Percentiles rank a stretch among this genome's conserved stretches.
Conservation (phyloP, 164 flowering plant genomes). For the Chloranthus sessilifolius region DNA sequence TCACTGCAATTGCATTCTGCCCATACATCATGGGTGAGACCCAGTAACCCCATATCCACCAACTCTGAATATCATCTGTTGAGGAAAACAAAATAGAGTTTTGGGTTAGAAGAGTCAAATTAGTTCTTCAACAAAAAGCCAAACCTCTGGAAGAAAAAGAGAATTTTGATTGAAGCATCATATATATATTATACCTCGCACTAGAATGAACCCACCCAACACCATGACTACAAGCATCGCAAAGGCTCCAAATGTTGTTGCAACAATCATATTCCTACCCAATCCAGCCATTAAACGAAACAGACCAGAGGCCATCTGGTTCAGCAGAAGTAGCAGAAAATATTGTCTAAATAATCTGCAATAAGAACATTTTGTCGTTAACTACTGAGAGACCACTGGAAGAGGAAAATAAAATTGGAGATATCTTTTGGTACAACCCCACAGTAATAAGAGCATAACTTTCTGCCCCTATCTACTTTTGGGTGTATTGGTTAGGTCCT, state of each 20-base stretch:
- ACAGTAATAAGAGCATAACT: no score
- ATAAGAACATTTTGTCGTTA: no score
- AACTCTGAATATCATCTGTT: slow-evolving; percentile 41
- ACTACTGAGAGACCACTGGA: no score
- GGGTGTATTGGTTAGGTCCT: no score
- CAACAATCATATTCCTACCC: slow-evolving; percentile 44
- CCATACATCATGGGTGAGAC: slow-evolving; percentile 47
- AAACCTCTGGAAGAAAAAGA: neutral
- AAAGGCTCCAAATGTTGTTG: slow-evolving; percentile 45
- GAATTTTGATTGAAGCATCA: neutral
- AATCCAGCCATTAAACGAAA: slow-evolving; percentile 38
- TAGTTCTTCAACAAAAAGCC: neutral
- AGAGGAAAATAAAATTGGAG: no score
- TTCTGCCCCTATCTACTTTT: no score
- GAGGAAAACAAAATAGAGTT: neutral
- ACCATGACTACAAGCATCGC: slow-evolving; percentile 28
- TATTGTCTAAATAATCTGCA: slow-evolving; percentile 48
- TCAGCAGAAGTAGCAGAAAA: slow-evolving; percentile 28
- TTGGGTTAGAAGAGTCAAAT: neutral
- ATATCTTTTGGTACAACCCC: no score
- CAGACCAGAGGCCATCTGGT: slow-evolving; percentile 48
- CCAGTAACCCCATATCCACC: slow-evolving; percentile 60
- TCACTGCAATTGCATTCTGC: slow-evolving; percentile 39
- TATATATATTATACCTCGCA: slow-evolving; percentile 30
- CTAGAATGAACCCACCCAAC: slow-evolving; percentile 42